These are phyloP conservation scores for Penicillium samsonianum DNA, from an alignment of 495 filamentous ascomycete genomes.

Conservation along the genomic window DNA sequence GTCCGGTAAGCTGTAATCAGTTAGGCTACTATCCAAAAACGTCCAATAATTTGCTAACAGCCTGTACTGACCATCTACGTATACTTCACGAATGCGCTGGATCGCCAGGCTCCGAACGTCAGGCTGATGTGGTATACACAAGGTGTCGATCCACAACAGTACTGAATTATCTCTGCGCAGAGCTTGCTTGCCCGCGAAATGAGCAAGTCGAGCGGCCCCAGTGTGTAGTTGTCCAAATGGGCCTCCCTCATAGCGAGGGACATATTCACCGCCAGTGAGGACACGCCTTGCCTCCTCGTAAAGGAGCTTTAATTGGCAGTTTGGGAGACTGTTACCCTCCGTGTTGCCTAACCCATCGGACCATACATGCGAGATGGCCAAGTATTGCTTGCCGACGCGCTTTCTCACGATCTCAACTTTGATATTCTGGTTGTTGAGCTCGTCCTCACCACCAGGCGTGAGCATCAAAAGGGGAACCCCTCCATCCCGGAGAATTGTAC, in stretches of 20 bases:
- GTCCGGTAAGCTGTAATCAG: constrained; percentile 1
- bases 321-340: background rate
- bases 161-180: constrained; percentile 1
- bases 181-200: background rate
- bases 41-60: background rate
- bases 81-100: constrained; percentile 1
- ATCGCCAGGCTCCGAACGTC: background rate
- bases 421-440: background rate
- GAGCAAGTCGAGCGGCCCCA: background rate
- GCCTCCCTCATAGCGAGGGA: background rate
- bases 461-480: background rate
- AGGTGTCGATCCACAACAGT: background rate
- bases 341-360: constrained; percentile 6
- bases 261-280: background rate
- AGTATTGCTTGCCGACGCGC: background rate
- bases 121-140: background rate
- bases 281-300: background rate
- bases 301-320: constrained; percentile 1
- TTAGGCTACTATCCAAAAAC: background rate
- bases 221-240: background rate
- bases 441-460: background rate
- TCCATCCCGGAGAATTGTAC: background rate
- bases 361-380: constrained; percentile 17
- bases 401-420: background rate
- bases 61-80: background rate